A percentile compares a stretch with the other conserved stretches of the same genome.
Conservation (phyloP, 768 basidiomycete species). For the Ephemerocybe angulata region DNA sequence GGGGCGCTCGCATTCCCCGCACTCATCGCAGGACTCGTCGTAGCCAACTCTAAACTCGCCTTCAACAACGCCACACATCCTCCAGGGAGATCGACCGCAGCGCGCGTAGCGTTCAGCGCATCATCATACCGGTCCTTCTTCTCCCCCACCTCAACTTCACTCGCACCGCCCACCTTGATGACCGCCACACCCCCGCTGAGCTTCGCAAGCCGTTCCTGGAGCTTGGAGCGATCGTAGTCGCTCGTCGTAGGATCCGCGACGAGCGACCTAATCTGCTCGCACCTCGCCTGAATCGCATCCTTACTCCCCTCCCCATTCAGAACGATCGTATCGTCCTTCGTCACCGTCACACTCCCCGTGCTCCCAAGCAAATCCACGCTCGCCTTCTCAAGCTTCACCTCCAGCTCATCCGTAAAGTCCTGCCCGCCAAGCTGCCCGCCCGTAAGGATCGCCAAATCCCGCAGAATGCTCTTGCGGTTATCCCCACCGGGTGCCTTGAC, state of each 20-base stretch:
- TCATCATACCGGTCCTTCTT: slow-evolving; percentile 99
- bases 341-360: too few species aligned
- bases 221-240: slow-evolving; percentile 91
- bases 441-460: slow-evolving; percentile 94
- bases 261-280: slow-evolving; percentile 90
- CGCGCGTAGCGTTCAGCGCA: slow-evolving; percentile 97
- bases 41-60: too few species aligned
- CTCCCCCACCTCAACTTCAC: too few species aligned
- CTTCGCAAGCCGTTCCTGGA: slow-evolving; percentile 96
- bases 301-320: slow-evolving; percentile 93
- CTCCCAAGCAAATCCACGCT: slow-evolving; percentile 85
- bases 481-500: slow-evolving; percentile 99
- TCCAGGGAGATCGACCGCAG: too few species aligned
- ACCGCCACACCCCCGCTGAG: too few species aligned
- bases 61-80: too few species aligned
- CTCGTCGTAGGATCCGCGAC: slow-evolving; percentile 79
- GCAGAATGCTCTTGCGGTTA: slow-evolving; percentile 97
- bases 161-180: slow-evolving; percentile 95
- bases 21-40: too few species aligned
- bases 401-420: slow-evolving; percentile 94
- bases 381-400: slow-evolving; percentile 92
- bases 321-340: slow-evolving; percentile 96
- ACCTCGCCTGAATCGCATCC: slow-evolving; percentile 84
- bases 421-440: slow-evolving; percentile 59
- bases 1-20: too few species aligned